Conservation (phyloP, 1,139 yeast genomes). For the Nadsonia starkeyi-henricii region DNA sequence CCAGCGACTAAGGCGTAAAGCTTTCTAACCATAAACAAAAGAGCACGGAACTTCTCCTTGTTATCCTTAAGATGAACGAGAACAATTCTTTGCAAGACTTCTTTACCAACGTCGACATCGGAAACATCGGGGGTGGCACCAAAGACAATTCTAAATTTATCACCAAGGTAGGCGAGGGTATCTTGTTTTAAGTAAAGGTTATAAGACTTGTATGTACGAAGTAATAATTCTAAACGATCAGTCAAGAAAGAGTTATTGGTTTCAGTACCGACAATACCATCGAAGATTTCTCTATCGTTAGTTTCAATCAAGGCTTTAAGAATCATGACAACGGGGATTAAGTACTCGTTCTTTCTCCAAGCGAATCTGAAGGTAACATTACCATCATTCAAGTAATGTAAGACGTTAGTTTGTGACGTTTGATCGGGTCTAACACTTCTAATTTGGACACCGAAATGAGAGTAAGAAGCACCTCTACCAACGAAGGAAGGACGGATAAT, state of each 20-base stretch:
- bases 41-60: conserved; percentile 69
- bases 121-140: conserved; percentile 79
- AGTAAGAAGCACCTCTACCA: conserved; percentile 84
- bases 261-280: conserved; percentile 89
- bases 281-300: conserved; percentile 88
- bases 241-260: conserved; percentile 81
- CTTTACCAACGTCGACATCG: conserved; percentile 83
- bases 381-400: conserved; percentile 92
- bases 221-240: conserved; percentile 88
- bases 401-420: conserved; percentile 90
- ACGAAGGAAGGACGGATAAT: conserved; percentile 87
- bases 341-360: conserved; percentile 91
- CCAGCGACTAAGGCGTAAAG: conserved; percentile 91
- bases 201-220: conserved; percentile 77
- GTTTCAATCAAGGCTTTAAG: conserved; percentile 83
- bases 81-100: conserved; percentile 69
- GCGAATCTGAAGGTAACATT: conserved; percentile 92
- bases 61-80: conserved; percentile 70
- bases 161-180: conserved; percentile 86
- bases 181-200: conserved; percentile 68
- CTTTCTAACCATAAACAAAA: conserved; percentile 89
- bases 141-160: conserved; percentile 86
- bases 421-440: conserved; percentile 94
- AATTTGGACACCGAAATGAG: conserved; percentile 85
- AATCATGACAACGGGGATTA: conserved; percentile 87